phyloP scores from a whole-genome alignment of 495 filamentous ascomycete species.

The Daldinia concentrica region DNA sequence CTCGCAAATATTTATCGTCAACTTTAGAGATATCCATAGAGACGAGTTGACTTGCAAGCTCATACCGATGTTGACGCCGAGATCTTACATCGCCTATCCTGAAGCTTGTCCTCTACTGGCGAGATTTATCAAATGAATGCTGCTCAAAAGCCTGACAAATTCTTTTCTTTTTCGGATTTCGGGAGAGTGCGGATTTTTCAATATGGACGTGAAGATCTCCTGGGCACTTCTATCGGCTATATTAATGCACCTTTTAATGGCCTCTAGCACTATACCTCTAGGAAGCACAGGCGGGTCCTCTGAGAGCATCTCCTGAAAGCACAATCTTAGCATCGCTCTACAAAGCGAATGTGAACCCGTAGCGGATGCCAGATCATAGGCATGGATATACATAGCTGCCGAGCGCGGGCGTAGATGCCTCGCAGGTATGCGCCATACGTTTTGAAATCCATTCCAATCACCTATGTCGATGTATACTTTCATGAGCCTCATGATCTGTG shows the following conservation, averaged over 20 bases:
- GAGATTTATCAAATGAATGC: neutral
- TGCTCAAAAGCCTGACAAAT: slow-evolving; percentile 25
- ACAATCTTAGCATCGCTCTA: slow-evolving; percentile 59
- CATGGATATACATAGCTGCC: slow-evolving; percentile 62
- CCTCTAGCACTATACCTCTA: slow-evolving; percentile 48
- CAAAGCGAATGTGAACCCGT: slow-evolving; percentile 57
- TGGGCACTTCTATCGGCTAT: slow-evolving; percentile 56
- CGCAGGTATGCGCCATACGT: slow-evolving; percentile 66
- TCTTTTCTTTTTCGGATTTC: neutral
- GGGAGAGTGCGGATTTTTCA: neutral
- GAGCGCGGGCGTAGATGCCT: slow-evolving; percentile 61
- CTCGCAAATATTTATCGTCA: too few species aligned
- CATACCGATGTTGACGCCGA: neutral
- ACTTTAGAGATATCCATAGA: neutral
- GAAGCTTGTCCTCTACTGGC: neutral
- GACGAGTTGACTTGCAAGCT: neutral
- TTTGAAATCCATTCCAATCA: slow-evolving; percentile 68
- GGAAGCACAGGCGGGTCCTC: slow-evolving; percentile 65
- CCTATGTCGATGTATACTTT: slow-evolving; percentile 49
- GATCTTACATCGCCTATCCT: neutral
- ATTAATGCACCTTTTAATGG: slow-evolving; percentile 60
- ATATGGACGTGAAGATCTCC: neutral
- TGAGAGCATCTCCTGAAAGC: slow-evolving; percentile 64
- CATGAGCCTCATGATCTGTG: slow-evolving; percentile 60
- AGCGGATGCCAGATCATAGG: slow-evolving; percentile 63